Conservation (phyloP, 345 rosid genomes). For the Cardiospermum halicacabum region DNA sequence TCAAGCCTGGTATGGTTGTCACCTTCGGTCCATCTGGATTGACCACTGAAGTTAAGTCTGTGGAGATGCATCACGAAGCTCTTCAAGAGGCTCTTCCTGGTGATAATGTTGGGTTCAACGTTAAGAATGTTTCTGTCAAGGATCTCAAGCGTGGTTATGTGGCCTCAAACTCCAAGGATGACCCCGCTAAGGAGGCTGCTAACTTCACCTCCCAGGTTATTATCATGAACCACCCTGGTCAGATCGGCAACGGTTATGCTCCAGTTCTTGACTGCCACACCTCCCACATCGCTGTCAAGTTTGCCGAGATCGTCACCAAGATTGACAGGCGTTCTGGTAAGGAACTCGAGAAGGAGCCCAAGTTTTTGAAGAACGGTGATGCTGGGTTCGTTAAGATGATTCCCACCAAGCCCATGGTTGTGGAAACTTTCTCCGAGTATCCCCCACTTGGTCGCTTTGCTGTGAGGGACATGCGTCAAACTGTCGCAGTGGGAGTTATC, state of each 20-base stretch:
- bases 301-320: constrained; percentile 61
- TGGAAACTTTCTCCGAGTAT: constrained; percentile 71
- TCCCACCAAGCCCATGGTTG: constrained; percentile 93
- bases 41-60: constrained; percentile 85
- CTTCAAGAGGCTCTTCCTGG: constrained; percentile 76
- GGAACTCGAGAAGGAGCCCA: constrained; percentile 85
- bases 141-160: constrained; percentile 80
- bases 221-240: constrained; percentile 95
- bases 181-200: constrained; percentile 77
- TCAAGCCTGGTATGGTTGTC: constrained; percentile 81
- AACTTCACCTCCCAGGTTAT: constrained; percentile 81
- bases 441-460: constrained; percentile 92
- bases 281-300: constrained; percentile 79
- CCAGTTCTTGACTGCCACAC: constrained; percentile 89
- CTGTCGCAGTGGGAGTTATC: constrained; percentile 84
- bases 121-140: constrained; percentile 82
- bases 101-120: constrained; percentile 80
- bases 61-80: constrained; percentile 93
- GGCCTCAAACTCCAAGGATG: constrained; percentile 88
- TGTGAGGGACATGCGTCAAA: constrained; percentile 92
- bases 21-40: constrained; percentile 72
- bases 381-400: constrained; percentile 79
- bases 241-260: constrained; percentile 84
- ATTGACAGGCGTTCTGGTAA: constrained; percentile 75
- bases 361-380: constrained; percentile 83